Evolutionary conservation across 2,329 filamentous ascomycete species (phyloP).

Genomic region (Apiospora pterosperma): DNA sequence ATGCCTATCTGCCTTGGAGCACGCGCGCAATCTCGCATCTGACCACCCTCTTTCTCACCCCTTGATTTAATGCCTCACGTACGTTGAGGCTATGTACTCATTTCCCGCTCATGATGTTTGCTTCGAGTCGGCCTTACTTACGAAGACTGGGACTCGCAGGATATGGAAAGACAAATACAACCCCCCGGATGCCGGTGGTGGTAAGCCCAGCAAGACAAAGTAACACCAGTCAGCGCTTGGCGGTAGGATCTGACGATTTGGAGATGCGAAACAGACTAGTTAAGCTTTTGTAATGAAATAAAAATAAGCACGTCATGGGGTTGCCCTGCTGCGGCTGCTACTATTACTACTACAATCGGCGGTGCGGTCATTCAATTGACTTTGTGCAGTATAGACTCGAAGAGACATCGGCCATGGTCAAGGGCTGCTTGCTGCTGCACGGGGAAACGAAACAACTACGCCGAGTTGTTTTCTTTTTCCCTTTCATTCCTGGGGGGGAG

Average conservation of each 20-base stretch:
- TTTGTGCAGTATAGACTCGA: no score
- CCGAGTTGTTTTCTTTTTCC: slow-evolving; percentile 1
- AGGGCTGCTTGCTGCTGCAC: background rate
- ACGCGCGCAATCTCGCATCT: background rate
- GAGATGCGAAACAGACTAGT: background rate
- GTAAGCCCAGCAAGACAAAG: slow-evolving; percentile 35
- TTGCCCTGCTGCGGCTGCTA: no score
- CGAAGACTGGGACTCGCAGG: slow-evolving; percentile 47
- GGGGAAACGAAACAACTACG: background rate
- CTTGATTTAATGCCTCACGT: background rate
- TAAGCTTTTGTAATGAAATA: background rate
- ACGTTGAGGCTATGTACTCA: slow-evolving; percentile 2
- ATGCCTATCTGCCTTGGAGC: background rate
- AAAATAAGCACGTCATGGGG: slow-evolving; percentile 1
- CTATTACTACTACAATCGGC: no score
- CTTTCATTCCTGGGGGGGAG: slow-evolving; percentile 12
- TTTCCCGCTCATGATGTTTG: slow-evolving; percentile 9
- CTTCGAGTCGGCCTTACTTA: slow-evolving; percentile 15
- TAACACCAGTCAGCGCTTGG: slow-evolving; percentile 14
- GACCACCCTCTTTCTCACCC: background rate
- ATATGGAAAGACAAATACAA: slow-evolving; percentile 98
- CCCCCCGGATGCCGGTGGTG: slow-evolving; percentile 32
- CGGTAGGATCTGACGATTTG: background rate
- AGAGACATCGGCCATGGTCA: no score
- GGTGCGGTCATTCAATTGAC: no score